A percentile compares a stretch with the other conserved stretches of the same genome.
phyloP scores from a whole-genome alignment of 169 alveolate species.

The Eimeria necatrix region DNA sequence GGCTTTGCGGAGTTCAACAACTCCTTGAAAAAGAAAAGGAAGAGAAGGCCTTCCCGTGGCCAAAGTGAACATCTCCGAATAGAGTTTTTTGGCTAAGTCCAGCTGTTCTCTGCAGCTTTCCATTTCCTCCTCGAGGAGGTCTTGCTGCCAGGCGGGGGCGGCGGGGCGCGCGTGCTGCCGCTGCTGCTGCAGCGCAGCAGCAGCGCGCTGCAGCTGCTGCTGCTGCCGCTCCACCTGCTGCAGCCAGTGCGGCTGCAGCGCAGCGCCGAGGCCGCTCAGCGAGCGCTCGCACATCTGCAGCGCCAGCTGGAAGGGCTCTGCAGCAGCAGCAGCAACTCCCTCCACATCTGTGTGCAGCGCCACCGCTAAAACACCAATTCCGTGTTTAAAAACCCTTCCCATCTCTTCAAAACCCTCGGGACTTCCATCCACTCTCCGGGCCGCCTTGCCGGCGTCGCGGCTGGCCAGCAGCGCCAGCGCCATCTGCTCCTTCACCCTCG shows the following conservation, averaged over 20 bases:
- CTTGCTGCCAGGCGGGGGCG: not conserved
- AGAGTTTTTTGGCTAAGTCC: not conserved
- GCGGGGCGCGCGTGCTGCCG: not conserved
- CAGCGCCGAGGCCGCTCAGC: not conserved
- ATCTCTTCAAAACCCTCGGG: not conserved
- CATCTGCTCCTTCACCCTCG: not conserved
- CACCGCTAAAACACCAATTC: not conserved
- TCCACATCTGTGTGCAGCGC: conserved; percentile 3
- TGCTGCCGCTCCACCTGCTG: not conserved
- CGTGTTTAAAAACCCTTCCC: not conserved
- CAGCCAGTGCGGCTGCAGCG: not conserved
- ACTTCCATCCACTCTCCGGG: not conserved
- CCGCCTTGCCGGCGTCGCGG: conserved; percentile 21
- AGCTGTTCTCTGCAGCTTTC: not conserved
- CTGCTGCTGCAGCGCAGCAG: conserved; percentile 1
- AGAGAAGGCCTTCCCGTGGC: not conserved
- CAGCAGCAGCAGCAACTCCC: not conserved
- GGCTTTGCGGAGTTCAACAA: not conserved
- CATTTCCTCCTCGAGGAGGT: conserved; percentile 12
- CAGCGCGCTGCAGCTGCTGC: not conserved
- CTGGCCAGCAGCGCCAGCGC: not conserved
- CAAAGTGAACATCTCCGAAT: not conserved
- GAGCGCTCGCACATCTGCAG: not conserved
- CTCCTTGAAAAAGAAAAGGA: not conserved
- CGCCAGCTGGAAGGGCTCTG: conserved; percentile 9